Evolutionary conservation across 192 early-diverging fungal species (phyloP).

Genomic region (Kickxella alabastrina): DNA sequence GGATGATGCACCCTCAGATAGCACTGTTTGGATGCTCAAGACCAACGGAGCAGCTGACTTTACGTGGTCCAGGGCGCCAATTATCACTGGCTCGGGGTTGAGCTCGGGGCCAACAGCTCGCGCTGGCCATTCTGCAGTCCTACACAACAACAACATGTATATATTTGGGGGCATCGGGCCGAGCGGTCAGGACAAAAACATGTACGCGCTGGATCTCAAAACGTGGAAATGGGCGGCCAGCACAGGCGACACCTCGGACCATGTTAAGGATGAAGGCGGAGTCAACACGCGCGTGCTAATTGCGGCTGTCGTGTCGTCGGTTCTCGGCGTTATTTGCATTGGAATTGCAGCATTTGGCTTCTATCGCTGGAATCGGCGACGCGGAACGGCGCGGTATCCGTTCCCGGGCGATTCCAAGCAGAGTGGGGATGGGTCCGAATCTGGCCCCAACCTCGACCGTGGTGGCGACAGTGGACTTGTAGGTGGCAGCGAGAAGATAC

Average conservation of each 20-base stretch:
- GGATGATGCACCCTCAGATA: conserved; percentile 41
- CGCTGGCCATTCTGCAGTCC: conserved; percentile 63
- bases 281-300: conserved; percentile 12
- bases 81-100: conserved; percentile 13
- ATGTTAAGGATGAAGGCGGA: background rate
- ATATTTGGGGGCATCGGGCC: conserved; percentile 64
- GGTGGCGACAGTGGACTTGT: too few species aligned
- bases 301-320: conserved; percentile 13
- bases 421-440: background rate
- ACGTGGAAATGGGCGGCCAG: conserved; percentile 57
- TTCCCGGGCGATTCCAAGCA: background rate
- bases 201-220: conserved; percentile 62
- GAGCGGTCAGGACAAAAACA: conserved; percentile 53
- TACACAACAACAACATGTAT: conserved; percentile 58
- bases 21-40: conserved; percentile 49
- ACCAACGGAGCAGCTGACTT: conserved; percentile 16
- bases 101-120: conserved; percentile 51
- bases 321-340: conserved; percentile 13
- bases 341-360: conserved; percentile 13
- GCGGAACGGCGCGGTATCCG: background rate
- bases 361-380: conserved; percentile 25
- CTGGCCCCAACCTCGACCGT: too few species aligned
- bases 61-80: conserved; percentile 49
- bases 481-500: too few species aligned
- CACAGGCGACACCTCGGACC: background rate